A percentile compares a stretch with the other conserved stretches of the same genome.
Evolutionary conservation across 192 early-diverging fungal species (phyloP).

Genomic region (Jimgerdemannia flammicorona): DNA sequence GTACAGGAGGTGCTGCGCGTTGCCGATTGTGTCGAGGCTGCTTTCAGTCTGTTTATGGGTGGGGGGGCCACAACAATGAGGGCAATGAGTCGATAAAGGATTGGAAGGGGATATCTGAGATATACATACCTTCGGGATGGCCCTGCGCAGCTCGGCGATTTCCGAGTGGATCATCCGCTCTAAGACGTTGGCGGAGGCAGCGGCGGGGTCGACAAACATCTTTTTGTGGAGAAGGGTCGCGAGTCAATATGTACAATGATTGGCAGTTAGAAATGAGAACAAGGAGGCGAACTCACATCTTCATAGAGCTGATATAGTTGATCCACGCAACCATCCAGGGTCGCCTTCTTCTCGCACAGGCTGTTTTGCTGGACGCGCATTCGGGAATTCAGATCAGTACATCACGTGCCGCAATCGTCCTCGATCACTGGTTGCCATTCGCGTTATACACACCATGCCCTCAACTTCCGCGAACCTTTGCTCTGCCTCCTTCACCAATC

Average conservation of each 20-base stretch:
- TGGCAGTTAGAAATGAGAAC: background rate
- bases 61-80: background rate
- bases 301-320: background rate
- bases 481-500: background rate
- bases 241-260: no score
- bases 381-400: background rate
- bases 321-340: background rate
- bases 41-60: background rate
- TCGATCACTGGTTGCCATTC: background rate
- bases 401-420: background rate
- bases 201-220: background rate
- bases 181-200: background rate
- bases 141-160: background rate
- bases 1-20: conserved; percentile 1
- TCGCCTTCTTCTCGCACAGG: background rate
- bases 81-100: background rate
- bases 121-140: background rate
- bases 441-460: background rate
- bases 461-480: background rate
- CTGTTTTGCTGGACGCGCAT: background rate
- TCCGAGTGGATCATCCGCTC: background rate
- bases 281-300: background rate
- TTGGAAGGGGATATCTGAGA: background rate
- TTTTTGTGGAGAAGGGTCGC: background rate
- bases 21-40: background rate